phyloP scores from a whole-genome alignment of 805 yeast species.

The Torulaspora indica region DNA sequence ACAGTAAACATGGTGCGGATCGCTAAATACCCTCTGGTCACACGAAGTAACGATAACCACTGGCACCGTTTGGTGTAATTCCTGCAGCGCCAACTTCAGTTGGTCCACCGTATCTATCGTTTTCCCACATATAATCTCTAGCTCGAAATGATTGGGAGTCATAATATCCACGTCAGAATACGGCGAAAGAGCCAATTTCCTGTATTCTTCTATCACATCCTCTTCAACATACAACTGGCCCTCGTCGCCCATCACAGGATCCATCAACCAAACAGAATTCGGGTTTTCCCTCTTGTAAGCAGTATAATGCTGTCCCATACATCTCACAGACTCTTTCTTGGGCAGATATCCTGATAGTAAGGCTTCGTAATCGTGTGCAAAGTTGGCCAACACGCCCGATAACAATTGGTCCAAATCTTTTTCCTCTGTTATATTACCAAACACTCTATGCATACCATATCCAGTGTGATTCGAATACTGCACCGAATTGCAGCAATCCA shows the following conservation, averaged over 20 bases:
- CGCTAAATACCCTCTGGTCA: slow-evolving; percentile 25
- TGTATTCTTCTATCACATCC: slow-evolving; percentile 50
- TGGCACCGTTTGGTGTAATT: slow-evolving; percentile 43
- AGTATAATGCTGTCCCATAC: slow-evolving; percentile 44
- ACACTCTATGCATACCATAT: slow-evolving; percentile 65
- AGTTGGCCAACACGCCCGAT: slow-evolving; percentile 49
- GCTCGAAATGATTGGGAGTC: slow-evolving; percentile 74
- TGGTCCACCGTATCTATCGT: slow-evolving; percentile 38
- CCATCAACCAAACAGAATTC: slow-evolving; percentile 58
- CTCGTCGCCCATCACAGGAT: slow-evolving; percentile 91
- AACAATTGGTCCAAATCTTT: slow-evolving; percentile 46
- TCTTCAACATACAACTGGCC: slow-evolving; percentile 72
- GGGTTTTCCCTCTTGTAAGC: slow-evolving; percentile 31
- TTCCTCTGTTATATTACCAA: slow-evolving; percentile 40
- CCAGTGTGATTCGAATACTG: slow-evolving; percentile 93
- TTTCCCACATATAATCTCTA: slow-evolving; percentile 53
- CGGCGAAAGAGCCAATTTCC: slow-evolving; percentile 38
- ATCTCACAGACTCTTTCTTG: slow-evolving; percentile 48
- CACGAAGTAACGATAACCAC: slow-evolving; percentile 57
- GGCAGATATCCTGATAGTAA: slow-evolving; percentile 80
- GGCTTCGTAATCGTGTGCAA: slow-evolving; percentile 52
- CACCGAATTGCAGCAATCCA: slow-evolving; percentile 82
- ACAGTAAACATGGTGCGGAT: slow-evolving; percentile 37
- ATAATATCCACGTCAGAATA: slow-evolving; percentile 47
- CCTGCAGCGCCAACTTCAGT: slow-evolving; percentile 38